Evolutionary conservation across 2,329 filamentous ascomycete genomes (phyloP).

Genomic region (Pyricularia grisea): DNA sequence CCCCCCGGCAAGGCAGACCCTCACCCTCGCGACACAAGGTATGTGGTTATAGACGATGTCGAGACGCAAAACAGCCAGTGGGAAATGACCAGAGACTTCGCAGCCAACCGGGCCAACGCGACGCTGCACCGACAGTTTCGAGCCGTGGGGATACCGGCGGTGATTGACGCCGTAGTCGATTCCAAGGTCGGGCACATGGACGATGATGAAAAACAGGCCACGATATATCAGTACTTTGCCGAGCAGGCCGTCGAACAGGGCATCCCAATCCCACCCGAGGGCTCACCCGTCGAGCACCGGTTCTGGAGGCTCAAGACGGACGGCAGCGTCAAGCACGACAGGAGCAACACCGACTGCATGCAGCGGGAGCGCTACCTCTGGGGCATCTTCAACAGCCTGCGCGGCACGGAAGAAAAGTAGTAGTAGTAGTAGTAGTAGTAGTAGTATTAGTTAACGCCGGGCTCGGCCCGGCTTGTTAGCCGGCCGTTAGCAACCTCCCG

Average conservation of each 20-base stretch:
- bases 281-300: neutral
- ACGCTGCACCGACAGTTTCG: neutral
- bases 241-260: neutral
- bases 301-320: neutral
- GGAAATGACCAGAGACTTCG: neutral
- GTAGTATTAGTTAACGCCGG: too few relatives aligned
- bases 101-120: neutral
- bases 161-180: neutral
- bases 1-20: neutral
- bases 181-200: neutral
- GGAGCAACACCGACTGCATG: neutral
- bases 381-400: too few relatives aligned
- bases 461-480: too few relatives aligned
- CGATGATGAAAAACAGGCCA: neutral
- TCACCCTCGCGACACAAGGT: neutral
- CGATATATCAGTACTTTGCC: neutral
- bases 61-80: neutral
- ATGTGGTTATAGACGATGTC: neutral
- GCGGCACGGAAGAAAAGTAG: too few relatives aligned
- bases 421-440: too few relatives aligned
- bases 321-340: neutral
- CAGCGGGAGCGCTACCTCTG: neutral
- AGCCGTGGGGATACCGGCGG: neutral
- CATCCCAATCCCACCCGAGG: neutral
- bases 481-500: too few relatives aligned